A percentile compares a stretch with the other conserved stretches of the same genome.
Evolutionary conservation across 768 basidiomycete species (phyloP).

Genomic region (Neoboletus subvelutipes): DNA sequence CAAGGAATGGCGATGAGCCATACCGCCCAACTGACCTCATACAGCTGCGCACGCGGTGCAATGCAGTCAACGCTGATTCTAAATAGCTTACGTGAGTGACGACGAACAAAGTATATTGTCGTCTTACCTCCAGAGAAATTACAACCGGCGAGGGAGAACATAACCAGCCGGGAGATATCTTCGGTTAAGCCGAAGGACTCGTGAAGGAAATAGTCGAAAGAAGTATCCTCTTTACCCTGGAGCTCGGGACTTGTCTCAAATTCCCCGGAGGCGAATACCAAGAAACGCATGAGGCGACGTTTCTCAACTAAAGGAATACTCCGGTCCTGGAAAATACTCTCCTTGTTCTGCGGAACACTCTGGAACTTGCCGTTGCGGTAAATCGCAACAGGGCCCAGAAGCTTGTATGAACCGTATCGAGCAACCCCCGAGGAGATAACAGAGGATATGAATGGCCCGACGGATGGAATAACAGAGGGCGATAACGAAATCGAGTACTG

Average conservation of each 20-base stretch:
- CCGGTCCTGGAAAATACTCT: conserved; percentile 88
- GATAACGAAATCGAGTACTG: conserved; percentile 86
- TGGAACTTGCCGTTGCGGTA: conserved; percentile 50
- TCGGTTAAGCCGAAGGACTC: conserved; percentile 61
- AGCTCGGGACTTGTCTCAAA: conserved; percentile 66
- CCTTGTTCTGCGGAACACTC: conserved; percentile 86
- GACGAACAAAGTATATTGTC: not conserved
- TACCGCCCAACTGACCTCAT: conserved; percentile 82
- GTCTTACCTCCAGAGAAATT: conserved; percentile 52
- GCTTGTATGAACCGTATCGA: conserved; percentile 86
- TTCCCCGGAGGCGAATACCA: conserved; percentile 76
- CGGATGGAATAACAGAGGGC: conserved; percentile 77
- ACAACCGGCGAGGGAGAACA: conserved; percentile 79
- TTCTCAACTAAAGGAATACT: conserved; percentile 79
- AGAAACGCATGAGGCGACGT: conserved; percentile 87
- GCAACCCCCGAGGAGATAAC: conserved; percentile 82
- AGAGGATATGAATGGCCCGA: conserved; percentile 75
- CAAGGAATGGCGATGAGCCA: conserved; percentile 82
- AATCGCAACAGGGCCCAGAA: conserved; percentile 70
- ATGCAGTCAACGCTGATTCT: conserved; percentile 68
- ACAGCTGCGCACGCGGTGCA: conserved; percentile 71
- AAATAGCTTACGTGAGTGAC: conserved; percentile 6
- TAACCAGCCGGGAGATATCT: conserved; percentile 58
- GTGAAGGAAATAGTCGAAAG: conserved; percentile 66
- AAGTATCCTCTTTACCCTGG: conserved; percentile 49